Base-by-base conservation (phyloP, 495 filamentous ascomycete genomes). In the Tuber umbilicatum region DNA sequence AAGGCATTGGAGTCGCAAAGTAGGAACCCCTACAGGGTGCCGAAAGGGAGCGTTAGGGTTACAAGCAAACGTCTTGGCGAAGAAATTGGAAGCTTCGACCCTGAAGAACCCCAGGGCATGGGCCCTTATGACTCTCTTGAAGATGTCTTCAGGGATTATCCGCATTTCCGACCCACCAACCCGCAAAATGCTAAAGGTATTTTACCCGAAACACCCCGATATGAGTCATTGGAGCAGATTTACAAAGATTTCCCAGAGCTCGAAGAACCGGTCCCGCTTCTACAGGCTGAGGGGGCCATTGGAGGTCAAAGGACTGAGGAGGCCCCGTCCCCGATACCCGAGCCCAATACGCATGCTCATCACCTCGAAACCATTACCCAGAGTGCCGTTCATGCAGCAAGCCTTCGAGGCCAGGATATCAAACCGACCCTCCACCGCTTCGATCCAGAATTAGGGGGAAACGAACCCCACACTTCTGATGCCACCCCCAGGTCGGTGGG, bases 61-160 rank as follows among this genome's bases (percentile, higher is more conserved):
- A 31, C 27, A 31, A 31, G 27, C 12, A 64, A 1, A 64, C 55
- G 55, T 5, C 55, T 64, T 1, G 55, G 55, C 55, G 55, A 64
- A 17, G 55, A 64, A 64, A 64, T 64, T 35, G 55, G 55, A 64
- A 64, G 16, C 55, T 35, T 35, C 19, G 55, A 60, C n/a, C n/a
- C 50, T n/a, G 50, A 60, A 31, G 50, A 60, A 27, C 50, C 50
- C 50, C 50, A 60, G 23, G 50, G 21, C 47, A 27, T 55, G 47
- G 21, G 10, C 10, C 10, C 23, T 27, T 60, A 60, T 27, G 50
- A 27, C 12, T 60, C 50, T 27, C 50, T 60, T 60, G 50, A 60
- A 60, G n/a, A 60, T 60, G 50, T 60, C 50, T 60, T 60, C n/a
- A 60, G 14, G 50, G 50, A 60, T 60, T 60, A 60, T 60, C 50